Conservation (phyloP, 192 early-diverging fungal genomes). For the Backusella australiensis region DNA sequence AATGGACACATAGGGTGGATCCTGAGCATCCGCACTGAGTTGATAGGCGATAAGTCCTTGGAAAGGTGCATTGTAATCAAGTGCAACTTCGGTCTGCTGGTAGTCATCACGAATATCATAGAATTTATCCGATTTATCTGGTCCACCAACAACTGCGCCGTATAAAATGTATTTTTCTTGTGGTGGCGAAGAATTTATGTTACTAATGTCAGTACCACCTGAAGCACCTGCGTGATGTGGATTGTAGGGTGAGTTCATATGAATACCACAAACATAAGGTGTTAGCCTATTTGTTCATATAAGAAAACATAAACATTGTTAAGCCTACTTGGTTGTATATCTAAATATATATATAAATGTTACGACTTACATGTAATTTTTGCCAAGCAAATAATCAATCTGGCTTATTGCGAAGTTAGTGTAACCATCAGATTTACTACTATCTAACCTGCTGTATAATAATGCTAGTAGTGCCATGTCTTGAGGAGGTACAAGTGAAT, state of each 20-base stretch:
- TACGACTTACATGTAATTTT: conserved; percentile 46
- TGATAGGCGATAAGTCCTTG: conserved; percentile 51
- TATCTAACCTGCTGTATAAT: conserved; percentile 25
- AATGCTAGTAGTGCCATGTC: conserved; percentile 40
- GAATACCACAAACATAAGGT: conserved; percentile 57
- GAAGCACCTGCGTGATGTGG: conserved; percentile 59
- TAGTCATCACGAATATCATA: conserved; percentile 47
- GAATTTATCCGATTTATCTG: conserved; percentile 50
- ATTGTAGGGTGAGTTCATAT: conserved; percentile 54
- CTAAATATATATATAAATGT: conserved; percentile 49
- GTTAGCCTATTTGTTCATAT: conserved; percentile 31
- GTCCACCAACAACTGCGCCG: conserved; percentile 61
- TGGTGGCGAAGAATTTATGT: conserved; percentile 37
- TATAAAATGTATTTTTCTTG: conserved; percentile 42
- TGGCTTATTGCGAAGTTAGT: conserved; percentile 37
- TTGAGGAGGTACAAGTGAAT: conserved; percentile 34
- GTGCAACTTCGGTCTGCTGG: conserved; percentile 49
- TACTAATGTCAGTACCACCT: conserved; percentile 44
- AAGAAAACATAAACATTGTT: conserved; percentile 28
- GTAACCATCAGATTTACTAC: conserved; percentile 11
- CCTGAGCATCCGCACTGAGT: conserved; percentile 34
- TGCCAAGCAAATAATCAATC: conserved; percentile 53
- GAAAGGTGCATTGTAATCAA: conserved; percentile 58
- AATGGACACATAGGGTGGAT: conserved; percentile 51
- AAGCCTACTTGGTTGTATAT: conserved; percentile 28